phyloP scores from a whole-genome alignment of 495 filamentous ascomycete species.

The Penicillium salamii region DNA sequence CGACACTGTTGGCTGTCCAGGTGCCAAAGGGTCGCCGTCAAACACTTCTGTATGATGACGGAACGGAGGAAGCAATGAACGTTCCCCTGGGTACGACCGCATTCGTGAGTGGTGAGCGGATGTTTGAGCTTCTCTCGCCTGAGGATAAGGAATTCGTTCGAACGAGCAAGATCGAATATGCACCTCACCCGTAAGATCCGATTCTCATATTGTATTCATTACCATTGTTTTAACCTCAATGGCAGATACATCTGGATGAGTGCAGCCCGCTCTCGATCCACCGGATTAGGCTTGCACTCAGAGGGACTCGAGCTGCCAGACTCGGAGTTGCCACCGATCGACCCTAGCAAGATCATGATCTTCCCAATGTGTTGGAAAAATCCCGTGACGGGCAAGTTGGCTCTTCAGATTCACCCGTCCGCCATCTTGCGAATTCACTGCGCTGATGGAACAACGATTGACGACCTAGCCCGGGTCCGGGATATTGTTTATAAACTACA shows the following conservation, averaged over 20 bases:
- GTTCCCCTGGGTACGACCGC: constrained; percentile 75
- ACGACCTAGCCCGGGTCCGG: constrained; percentile 62
- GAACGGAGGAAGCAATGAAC: constrained; percentile 61
- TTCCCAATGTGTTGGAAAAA: constrained; percentile 74
- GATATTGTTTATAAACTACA: constrained; percentile 65
- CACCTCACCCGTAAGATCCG: constrained; percentile 55
- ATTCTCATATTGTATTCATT: neutral
- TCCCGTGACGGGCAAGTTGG: constrained; percentile 60
- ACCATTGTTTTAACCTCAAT: neutral
- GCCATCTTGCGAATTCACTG: constrained; percentile 63
- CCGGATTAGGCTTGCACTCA: constrained; percentile 63
- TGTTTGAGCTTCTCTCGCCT: constrained; percentile 60
- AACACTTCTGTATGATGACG: constrained; percentile 68
- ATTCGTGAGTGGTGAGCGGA: constrained; percentile 64
- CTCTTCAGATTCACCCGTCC: constrained; percentile 68
- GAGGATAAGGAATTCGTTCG: constrained; percentile 64
- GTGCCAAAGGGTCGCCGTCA: constrained; percentile 64
- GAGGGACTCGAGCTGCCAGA: constrained; percentile 56
- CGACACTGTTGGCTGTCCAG: constrained; percentile 63
- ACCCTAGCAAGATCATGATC: constrained; percentile 61
- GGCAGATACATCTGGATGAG: constrained; percentile 70
- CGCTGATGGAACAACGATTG: constrained; percentile 59
- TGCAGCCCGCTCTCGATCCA: constrained; percentile 57
- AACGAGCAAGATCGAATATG: constrained; percentile 65
- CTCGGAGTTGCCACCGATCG: constrained; percentile 58